phyloP scores from a whole-genome alignment of 2,329 filamentous ascomycete genomes.

The Aspergillus thermomutatus region DNA sequence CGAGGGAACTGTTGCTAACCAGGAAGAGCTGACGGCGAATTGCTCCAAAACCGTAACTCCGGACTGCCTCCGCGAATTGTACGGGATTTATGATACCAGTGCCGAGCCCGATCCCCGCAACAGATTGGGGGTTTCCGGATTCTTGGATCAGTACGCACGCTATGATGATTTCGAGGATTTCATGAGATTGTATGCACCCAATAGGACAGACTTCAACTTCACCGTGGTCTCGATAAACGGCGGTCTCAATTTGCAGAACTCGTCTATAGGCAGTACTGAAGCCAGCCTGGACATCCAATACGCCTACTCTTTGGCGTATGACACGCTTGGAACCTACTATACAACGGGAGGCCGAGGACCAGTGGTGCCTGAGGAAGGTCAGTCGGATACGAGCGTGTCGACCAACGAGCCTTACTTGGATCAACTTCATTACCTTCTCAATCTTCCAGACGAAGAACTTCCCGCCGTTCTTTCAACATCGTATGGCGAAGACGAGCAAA shows the following conservation, averaged over 20 bases:
- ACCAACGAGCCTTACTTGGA: slow-evolving; percentile 66
- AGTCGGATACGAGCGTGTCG: slow-evolving; percentile 41
- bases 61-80: slow-evolving; percentile 48
- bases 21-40: slow-evolving; percentile 21
- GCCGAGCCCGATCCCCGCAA: slow-evolving; percentile 35
- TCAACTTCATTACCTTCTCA: slow-evolving; percentile 59
- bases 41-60: slow-evolving; percentile 47
- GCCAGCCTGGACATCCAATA: slow-evolving; percentile 65
- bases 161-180: slow-evolving; percentile 57
- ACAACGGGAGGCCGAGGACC: slow-evolving; percentile 57
- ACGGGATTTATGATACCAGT: slow-evolving; percentile 38
- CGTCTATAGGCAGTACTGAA: slow-evolving; percentile 47
- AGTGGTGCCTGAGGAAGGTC: slow-evolving; percentile 47
- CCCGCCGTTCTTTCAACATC: slow-evolving; percentile 66
- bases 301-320: slow-evolving; percentile 53
- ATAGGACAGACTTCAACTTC: slow-evolving; percentile 53
- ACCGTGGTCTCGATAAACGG: slow-evolving; percentile 55
- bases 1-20: slow-evolving; percentile 8
- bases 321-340: slow-evolving; percentile 56
- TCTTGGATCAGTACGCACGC: slow-evolving; percentile 51
- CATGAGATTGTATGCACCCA: slow-evolving; percentile 52
- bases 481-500: slow-evolving; percentile 66
- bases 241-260: slow-evolving; percentile 50
- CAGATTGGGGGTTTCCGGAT: slow-evolving; percentile 47
- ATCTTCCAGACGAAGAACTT: slow-evolving; percentile 51